Percentiles rank a stretch among this genome's conserved stretches.
These are phyloP conservation scores for Carnegiea gigantea DNA, from an alignment of 179 eudicot species.

Conservation along the genomic window DNA sequence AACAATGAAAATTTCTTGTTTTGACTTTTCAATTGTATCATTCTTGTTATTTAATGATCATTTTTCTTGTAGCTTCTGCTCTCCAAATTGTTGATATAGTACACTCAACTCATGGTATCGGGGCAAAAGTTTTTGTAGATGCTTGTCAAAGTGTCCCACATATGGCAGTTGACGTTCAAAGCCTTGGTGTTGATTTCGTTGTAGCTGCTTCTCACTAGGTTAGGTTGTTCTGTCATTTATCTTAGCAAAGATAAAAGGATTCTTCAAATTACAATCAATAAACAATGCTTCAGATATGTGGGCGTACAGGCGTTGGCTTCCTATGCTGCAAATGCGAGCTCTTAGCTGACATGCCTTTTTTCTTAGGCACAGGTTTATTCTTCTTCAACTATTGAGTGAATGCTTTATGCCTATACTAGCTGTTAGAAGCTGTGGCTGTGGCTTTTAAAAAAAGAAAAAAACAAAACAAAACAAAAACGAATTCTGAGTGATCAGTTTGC, in stretches of 20 bases:
- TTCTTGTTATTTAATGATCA: slow-evolving; percentile 4
- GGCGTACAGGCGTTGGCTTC: slow-evolving; percentile 99
- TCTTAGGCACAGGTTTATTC: slow-evolving; percentile 55
- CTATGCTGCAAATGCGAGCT: slow-evolving; percentile 78
- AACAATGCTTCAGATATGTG: slow-evolving; percentile 99
- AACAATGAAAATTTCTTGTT: background rate
- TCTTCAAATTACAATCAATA: slow-evolving; percentile 42
- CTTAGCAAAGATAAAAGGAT: slow-evolving; percentile 15
- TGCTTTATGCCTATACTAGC: background rate
- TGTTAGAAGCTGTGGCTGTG: slow-evolving; percentile 7
- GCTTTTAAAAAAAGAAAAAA: background rate
- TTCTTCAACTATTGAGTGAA: background rate
- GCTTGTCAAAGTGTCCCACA: slow-evolving; percentile 99
- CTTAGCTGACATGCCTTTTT: slow-evolving; percentile 84
- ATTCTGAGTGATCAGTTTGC: slow-evolving; percentile 1
- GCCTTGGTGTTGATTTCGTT: slow-evolving; percentile 84
- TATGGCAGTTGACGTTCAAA: slow-evolving; percentile 90
- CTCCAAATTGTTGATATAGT: slow-evolving; percentile 79
- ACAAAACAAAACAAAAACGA: background rate
- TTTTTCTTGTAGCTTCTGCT: slow-evolving; percentile 59
- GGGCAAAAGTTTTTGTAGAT: slow-evolving; percentile 90
- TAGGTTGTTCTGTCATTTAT: slow-evolving; percentile 27
- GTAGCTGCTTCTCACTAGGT: slow-evolving; percentile 99
- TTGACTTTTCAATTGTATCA: background rate
- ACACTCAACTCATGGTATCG: slow-evolving; percentile 76